Evolutionary conservation across 352 stramenopile genomes (phyloP).

Genomic region (Pythium insidiosum): DNA sequence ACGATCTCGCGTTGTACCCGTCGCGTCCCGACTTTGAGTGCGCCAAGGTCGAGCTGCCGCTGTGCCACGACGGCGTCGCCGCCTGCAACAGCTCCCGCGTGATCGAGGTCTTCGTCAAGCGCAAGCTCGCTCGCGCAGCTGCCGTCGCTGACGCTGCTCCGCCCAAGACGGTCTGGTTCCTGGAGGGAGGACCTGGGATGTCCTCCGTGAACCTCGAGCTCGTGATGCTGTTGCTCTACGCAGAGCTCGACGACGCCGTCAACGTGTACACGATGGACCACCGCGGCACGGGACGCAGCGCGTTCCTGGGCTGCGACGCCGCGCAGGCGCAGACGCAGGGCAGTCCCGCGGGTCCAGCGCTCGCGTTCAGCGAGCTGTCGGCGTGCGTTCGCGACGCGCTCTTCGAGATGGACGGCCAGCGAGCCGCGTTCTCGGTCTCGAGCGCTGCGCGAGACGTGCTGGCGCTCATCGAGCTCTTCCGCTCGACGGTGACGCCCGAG

Average conservation of each 20-base stretch:
- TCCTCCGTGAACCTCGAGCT: conserved; percentile 28
- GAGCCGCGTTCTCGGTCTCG: conserved; percentile 33
- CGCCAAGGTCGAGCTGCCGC: conserved; percentile 21
- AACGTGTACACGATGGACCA: conserved; percentile 60
- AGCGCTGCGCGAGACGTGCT: conserved; percentile 33
- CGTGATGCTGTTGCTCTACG: conserved; percentile 28
- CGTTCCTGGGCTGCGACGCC: conserved; percentile 27
- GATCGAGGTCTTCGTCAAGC: conserved; percentile 41
- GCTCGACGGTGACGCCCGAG: background rate
- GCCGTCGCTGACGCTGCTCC: background rate
- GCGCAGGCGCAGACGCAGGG: conserved; percentile 19
- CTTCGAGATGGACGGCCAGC: conserved; percentile 27
- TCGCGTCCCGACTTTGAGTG: conserved; percentile 27
- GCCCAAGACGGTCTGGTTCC: conserved; percentile 34
- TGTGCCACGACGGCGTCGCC: conserved; percentile 29
- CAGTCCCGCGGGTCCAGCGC: conserved; percentile 8
- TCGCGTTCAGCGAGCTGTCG: conserved; percentile 17
- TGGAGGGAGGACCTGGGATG: conserved; percentile 33
- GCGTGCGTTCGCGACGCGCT: conserved; percentile 25
- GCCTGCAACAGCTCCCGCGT: conserved; percentile 24
- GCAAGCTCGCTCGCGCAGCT: conserved; percentile 12
- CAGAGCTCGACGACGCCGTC: conserved; percentile 18
- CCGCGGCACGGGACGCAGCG: conserved; percentile 35
- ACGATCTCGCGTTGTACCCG: conserved; percentile 1
- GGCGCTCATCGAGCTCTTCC: conserved; percentile 5